phyloP scores from a whole-genome alignment of 768 basidiomycete genomes.

The Phanerodontia chrysosporium region DNA sequence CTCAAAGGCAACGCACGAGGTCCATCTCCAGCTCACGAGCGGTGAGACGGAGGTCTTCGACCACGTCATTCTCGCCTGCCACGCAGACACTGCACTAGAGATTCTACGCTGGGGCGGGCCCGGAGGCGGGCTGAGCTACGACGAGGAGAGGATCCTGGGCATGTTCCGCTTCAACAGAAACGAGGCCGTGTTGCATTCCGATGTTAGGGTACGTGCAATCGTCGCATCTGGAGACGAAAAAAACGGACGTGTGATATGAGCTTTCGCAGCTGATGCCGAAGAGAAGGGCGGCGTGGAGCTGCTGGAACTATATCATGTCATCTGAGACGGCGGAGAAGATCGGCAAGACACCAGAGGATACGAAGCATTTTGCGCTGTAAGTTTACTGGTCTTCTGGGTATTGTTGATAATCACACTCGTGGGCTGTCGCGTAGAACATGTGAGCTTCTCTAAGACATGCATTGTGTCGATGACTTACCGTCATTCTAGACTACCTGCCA shows the following conservation, averaged over 20 bases:
- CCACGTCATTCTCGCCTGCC: conserved; percentile 70
- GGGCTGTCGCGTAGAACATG: not conserved
- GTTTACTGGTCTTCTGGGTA: not conserved
- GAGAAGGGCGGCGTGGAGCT: conserved; percentile 59
- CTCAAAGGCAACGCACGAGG: conserved; percentile 12
- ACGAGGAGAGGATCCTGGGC: conserved; percentile 53
- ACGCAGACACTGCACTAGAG: conserved; percentile 58
- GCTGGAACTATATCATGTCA: conserved; percentile 75
- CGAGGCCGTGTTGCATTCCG: conserved; percentile 63
- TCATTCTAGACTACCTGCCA: no score
- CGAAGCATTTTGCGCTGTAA: conserved; percentile 55
- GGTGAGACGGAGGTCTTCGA: conserved; percentile 51
- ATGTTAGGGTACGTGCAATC: conserved; percentile 52
- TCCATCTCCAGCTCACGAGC: conserved; percentile 43
- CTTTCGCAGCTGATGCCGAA: conserved; percentile 60
- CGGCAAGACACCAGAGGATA: conserved; percentile 40
- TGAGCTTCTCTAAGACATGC: not conserved
- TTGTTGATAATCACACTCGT: not conserved
- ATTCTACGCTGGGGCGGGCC: conserved; percentile 45
- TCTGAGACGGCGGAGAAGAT: conserved; percentile 32
- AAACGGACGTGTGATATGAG: not conserved
- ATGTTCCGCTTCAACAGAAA: conserved; percentile 67
- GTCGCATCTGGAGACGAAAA: not conserved
- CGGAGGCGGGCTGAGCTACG: conserved; percentile 36
- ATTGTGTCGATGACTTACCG: no score